Conservation (phyloP, 768 basidiomycete species). For the Rhodotorula babjevae region DNA sequence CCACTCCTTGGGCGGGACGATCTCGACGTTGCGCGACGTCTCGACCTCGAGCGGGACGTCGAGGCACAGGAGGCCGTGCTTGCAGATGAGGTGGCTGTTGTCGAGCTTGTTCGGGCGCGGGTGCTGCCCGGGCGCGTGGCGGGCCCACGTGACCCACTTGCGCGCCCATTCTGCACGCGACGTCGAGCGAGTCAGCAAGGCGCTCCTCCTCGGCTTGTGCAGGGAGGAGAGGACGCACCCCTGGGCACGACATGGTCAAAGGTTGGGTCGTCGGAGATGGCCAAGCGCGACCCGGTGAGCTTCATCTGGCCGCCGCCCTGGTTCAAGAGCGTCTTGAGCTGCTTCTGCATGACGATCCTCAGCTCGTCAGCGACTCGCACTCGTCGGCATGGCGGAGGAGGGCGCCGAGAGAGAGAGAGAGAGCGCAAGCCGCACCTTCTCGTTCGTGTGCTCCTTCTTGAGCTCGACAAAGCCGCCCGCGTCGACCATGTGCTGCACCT, state of each 20-base stretch:
- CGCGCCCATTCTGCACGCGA: conserved; percentile 55
- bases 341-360: no score
- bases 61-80: conserved; percentile 60
- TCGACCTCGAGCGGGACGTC: conserved; percentile 56
- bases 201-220: no score
- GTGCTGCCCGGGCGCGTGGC: conserved; percentile 53
- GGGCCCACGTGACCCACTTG: conserved; percentile 66
- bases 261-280: not conserved
- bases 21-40: not conserved
- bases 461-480: conserved; percentile 45
- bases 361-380: no score
- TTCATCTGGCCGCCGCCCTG: not conserved
- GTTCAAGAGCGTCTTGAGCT: conserved; percentile 4
- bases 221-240: not conserved
- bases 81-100: conserved; percentile 62
- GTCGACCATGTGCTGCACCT: conserved; percentile 55
- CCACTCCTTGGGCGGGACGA: conserved; percentile 63
- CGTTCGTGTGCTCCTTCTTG: not conserved
- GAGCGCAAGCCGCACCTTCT: conserved; percentile 17
- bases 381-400: no score
- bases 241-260: conserved; percentile 11
- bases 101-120: conserved; percentile 61
- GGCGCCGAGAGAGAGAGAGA: not conserved
- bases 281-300: not conserved
- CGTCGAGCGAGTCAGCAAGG: not conserved